A percentile compares a stretch with the other conserved stretches of the same genome.
Evolutionary conservation across 2,329 filamentous ascomycete species (phyloP).

Genomic region (Teratosphaeria viscida): DNA sequence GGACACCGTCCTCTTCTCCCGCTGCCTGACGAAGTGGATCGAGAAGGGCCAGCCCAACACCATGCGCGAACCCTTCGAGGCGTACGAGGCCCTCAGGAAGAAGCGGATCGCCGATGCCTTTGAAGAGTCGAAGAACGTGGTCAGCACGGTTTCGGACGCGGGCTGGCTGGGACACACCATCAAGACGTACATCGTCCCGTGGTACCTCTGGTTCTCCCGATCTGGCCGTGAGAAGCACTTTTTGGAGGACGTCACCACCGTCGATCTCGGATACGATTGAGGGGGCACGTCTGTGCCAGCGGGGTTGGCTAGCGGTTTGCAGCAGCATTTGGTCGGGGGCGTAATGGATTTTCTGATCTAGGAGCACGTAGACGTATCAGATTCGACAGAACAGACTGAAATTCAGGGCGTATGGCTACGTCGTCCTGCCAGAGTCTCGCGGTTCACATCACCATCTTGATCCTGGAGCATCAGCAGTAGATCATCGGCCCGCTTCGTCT

Average conservation of each 20-base stretch:
- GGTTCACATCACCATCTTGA: neutral
- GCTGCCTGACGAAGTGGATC: constrained; percentile 34
- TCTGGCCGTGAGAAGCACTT: constrained; percentile 34
- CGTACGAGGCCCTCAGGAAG: constrained; percentile 37
- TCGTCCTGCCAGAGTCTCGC: neutral
- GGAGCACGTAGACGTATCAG: neutral
- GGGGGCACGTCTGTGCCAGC: neutral
- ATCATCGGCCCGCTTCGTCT: no score
- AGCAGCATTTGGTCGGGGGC: neutral
- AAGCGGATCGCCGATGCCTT: constrained; percentile 36
- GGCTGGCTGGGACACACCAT: constrained; percentile 36
- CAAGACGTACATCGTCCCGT: constrained; percentile 36
- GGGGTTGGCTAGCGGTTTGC: neutral
- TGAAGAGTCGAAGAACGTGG: constrained; percentile 37
- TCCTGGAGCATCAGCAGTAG: neutral
- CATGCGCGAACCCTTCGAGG: constrained; percentile 37
- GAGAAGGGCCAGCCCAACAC: constrained; percentile 26
- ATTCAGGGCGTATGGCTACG: neutral
- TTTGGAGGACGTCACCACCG: constrained; percentile 34
- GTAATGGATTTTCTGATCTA: neutral
- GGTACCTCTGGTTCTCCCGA: constrained; percentile 38
- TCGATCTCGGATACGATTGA: constrained; percentile 4
- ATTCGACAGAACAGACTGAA: neutral
- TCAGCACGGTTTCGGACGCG: constrained; percentile 35
- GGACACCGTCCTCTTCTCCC: constrained; percentile 40